Base-by-base conservation (phyloP, 495 filamentous ascomycete genomes). In the Talaromyces proteolyticus region DNA sequence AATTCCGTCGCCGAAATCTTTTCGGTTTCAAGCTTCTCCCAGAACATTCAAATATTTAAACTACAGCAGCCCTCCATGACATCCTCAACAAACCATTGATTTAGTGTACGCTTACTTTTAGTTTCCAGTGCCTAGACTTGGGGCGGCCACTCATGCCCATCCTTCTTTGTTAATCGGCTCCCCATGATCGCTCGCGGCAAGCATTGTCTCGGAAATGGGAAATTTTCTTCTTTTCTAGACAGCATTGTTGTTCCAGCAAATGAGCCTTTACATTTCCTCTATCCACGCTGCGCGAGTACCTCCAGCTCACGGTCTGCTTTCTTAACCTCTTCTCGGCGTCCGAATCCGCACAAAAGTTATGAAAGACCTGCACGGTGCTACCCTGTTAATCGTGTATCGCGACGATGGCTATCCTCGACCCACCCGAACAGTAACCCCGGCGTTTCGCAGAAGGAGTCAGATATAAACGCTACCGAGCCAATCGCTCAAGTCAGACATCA, bases 251-350 rank as follows among this genome's bases (percentile, higher is more conserved):
- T 63, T 58, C 59, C 60, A 51, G 44, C 64, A 52, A 61, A 51
- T 14, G 68, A 74, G 61, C 64, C 69, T 47, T 61, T 75, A 19
- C 63, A 72, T 19, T 75, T 75, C 50, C 70, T 75, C 29, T 75
- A 75, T 48, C 72, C 72, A 49, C 65, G 60, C 53, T 73, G 66
- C 7, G 36, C 19, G 11, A 38, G 26, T 4, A n/a, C n/a, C 18
- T 3, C 5, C 6, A 16, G 21, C 11, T 10, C 26, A 41, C 36
- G 43, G 18, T 10, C 10, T 18, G 70, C 65, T 60, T 50, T 60
- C 12, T 24, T 47, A 5, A 36, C 47, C 21, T 24, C 46, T 24
- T 12, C 21, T 21, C 36, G 18, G 26, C 47, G 21, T 19, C 47
- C 17, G 29, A 34, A 34, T 34, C 29, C 14, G 29, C 29, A 34